A percentile compares a stretch with the other conserved stretches of the same genome.
Conservation (phyloP, 768 basidiomycete genomes). For the Gyrodon lividus region DNA sequence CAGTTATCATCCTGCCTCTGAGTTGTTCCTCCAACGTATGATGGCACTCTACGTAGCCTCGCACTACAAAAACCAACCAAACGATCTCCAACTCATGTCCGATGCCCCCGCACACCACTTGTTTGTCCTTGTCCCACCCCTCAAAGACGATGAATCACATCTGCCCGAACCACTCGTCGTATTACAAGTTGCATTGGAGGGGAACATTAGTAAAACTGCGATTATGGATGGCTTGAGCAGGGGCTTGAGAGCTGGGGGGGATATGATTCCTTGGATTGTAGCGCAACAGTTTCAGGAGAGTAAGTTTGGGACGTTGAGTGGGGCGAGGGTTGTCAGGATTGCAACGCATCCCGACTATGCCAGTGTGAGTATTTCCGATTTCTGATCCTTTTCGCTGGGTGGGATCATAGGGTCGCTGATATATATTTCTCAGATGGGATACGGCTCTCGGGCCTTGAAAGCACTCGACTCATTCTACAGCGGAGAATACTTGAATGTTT, state of each 20-base stretch:
- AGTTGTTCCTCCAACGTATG: slow-evolving; percentile 96
- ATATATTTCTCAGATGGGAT: slow-evolving; percentile 66
- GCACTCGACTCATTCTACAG: slow-evolving; percentile 88
- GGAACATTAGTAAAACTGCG: slow-evolving; percentile 79
- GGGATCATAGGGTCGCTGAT: slow-evolving; percentile 1
- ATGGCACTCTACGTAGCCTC: slow-evolving; percentile 97
- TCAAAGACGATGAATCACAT: slow-evolving; percentile 85
- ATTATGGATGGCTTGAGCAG: slow-evolving; percentile 85
- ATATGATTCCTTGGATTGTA: slow-evolving; percentile 94
- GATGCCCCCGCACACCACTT: slow-evolving; percentile 97
- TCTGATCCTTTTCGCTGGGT: background rate
- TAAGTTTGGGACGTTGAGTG: slow-evolving; percentile 88
- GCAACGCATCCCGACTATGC: slow-evolving; percentile 97
- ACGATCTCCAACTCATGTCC: slow-evolving; percentile 95
- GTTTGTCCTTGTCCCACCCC: slow-evolving; percentile 91
- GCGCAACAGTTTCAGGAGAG: slow-evolving; percentile 95
- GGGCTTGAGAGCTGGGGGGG: slow-evolving; percentile 85
- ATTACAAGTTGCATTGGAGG: slow-evolving; percentile 93
- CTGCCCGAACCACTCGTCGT: slow-evolving; percentile 96
- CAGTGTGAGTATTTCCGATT: slow-evolving; percentile 54
- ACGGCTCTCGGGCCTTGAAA: slow-evolving; percentile 86
- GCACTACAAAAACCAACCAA: slow-evolving; percentile 99
- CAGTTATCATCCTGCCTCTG: slow-evolving; percentile 96
- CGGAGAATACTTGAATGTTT: slow-evolving; percentile 86
- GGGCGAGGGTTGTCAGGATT: slow-evolving; percentile 87